phyloP scores from a whole-genome alignment of 495 filamentous ascomycete genomes.

The Talaromyces ruber region DNA sequence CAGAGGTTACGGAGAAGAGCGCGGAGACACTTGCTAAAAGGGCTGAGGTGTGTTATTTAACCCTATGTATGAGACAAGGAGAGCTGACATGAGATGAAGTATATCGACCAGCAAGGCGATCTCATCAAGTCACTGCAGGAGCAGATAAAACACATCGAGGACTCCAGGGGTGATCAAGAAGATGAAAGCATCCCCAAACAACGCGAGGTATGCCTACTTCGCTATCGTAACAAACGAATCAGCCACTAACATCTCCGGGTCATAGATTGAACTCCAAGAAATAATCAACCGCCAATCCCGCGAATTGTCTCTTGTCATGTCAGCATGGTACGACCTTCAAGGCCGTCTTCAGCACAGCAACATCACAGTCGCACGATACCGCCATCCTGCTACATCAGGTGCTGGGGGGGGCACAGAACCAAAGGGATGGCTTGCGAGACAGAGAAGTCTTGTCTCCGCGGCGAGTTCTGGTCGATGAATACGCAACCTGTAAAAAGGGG shows the following conservation, averaged over 20 bases:
- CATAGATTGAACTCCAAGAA: conserved; percentile 49
- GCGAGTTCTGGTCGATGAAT: not conserved
- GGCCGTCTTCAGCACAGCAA: conserved; percentile 81
- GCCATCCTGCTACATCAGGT: conserved; percentile 18
- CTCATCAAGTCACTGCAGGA: conserved; percentile 51
- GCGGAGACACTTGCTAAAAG: conserved; percentile 36
- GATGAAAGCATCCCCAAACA: conserved; percentile 39
- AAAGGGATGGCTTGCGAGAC: conserved; percentile 84
- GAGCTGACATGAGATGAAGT: conserved; percentile 22
- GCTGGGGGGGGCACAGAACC: conserved; percentile 67
- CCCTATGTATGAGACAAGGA: not conserved
- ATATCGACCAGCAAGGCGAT: conserved; percentile 52
- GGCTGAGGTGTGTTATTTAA: conserved; percentile 32
- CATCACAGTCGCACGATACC: conserved; percentile 48
- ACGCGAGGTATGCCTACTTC: conserved; percentile 29
- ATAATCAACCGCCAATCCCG: conserved; percentile 62
- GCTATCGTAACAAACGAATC: conserved; percentile 10
- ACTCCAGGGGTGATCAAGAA: conserved; percentile 24
- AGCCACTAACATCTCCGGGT: not conserved
- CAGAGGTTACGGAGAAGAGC: conserved; percentile 36
- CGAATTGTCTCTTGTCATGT: conserved; percentile 77
- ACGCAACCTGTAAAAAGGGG: not conserved
- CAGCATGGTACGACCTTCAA: conserved; percentile 87
- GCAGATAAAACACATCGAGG: conserved; percentile 43
- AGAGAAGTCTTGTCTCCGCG: conserved; percentile 59